These are phyloP conservation scores for Coemansia sp. DNA, from an alignment of 192 early-diverging fungal species.

Conservation along the genomic window DNA sequence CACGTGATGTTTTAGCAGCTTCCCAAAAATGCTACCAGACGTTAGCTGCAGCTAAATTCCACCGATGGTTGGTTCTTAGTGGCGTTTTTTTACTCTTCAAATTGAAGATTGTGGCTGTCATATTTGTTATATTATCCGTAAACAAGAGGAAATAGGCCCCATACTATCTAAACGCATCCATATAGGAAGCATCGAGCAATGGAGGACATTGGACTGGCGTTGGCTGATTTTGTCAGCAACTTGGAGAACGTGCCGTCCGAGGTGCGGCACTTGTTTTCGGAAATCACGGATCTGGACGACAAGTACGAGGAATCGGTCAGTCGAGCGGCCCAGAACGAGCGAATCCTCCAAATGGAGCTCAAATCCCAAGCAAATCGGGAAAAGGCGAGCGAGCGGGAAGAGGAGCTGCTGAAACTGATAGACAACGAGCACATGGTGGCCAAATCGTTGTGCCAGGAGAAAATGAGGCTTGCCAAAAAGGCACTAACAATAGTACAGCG, in stretches of 20 bases:
- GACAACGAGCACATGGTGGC: conserved; percentile 32
- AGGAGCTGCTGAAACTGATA: conserved; percentile 16
- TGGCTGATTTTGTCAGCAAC: conserved; percentile 56
- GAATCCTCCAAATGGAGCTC: conserved; percentile 25
- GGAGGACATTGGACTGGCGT: conserved; percentile 53
- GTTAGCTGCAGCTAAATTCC: too few relatives aligned
- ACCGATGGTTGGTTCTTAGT: too few relatives aligned
- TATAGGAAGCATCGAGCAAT: conserved; percentile 6
- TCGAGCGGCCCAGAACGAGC: conserved; percentile 27
- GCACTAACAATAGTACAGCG: conserved; percentile 50
- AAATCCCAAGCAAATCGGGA: conserved; percentile 36
- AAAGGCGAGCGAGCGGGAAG: conserved; percentile 19
- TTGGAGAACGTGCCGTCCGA: conserved; percentile 55
- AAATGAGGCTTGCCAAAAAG: conserved; percentile 42
- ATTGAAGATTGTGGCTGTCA: too few relatives aligned
- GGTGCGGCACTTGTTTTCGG: conserved; percentile 47
- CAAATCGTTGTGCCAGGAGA: conserved; percentile 34
- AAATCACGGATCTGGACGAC: conserved; percentile 53
- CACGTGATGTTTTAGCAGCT: too few relatives aligned
- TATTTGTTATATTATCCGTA: background rate
- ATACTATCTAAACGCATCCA: too few relatives aligned
- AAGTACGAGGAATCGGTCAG: conserved; percentile 42
- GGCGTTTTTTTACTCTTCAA: too few relatives aligned
- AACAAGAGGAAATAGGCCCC: too few relatives aligned
- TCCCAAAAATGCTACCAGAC: too few relatives aligned